Base-by-base conservation (phyloP, 2,329 filamentous ascomycete species). In the Arthrobotrys sinensis region DNA sequence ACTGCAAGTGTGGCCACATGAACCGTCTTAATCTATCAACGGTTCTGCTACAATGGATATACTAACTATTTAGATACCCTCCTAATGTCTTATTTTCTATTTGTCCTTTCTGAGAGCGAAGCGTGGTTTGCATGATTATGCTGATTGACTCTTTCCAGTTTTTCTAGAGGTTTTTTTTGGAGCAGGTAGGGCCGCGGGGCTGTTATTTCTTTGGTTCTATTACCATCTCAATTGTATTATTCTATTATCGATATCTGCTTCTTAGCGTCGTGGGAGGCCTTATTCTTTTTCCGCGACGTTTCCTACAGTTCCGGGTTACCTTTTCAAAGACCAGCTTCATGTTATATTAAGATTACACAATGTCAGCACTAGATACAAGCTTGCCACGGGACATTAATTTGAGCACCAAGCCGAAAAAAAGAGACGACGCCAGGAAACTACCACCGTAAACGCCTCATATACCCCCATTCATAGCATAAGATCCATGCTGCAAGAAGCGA, bases 251-350 rank as follows among this genome's bases (percentile, higher is more conserved):
- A 60, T 28, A 43, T 40, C 36, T 60, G 55, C 55, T 60, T 60
- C 55, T 60, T 60, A 60, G 55, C 55, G 55, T 43, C 55, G 55
- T 40, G 55, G 55, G 55, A 40, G 55, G 55, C 21, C 55, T 60
- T 43, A n/a, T 24, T 28, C 12, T 36, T 55, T 43, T 40, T 60
- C 21, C 16, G 36, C 19, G 36, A 43, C 36, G 55, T 24, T 60
- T 19, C 36, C 55, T 60, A 14, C 34, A 12, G 21, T 36, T 46
- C 24, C 5, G n/a, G 60, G 16, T 32, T 55, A 5, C 11, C 38
- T n/a, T 67, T 64, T 57, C 28, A 66, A 73, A 73, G 69, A 60
- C 69, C 60, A 72, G 69, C 69, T 72, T 72, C n/a, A 53, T 71
- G 67, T 71, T 55, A 55, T 36, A 71, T 72, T 72, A 65, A 60